Conservation (phyloP, 257 asterid species). For the Cruciata laevipes region DNA sequence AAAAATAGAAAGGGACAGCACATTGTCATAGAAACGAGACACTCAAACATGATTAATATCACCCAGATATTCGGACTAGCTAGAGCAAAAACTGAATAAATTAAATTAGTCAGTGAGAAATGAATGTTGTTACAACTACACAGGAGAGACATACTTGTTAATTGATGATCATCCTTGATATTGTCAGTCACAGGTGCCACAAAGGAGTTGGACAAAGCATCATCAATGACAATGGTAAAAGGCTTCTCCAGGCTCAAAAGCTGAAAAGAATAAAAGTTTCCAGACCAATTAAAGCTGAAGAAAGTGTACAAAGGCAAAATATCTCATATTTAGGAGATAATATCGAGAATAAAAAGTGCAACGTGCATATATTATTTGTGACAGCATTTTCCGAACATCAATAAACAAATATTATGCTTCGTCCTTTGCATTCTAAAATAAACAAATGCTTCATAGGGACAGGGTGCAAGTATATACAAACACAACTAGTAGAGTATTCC, state of each 20-base stretch:
- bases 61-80: conserved; percentile 1
- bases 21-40: background rate
- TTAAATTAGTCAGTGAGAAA: background rate
- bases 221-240: conserved; percentile 87
- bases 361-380: background rate
- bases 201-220: conserved; percentile 83
- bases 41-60: background rate
- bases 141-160: conserved; percentile 49
- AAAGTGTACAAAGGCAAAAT: background rate
- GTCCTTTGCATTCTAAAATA: background rate
- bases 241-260: conserved; percentile 67
- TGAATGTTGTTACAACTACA: background rate
- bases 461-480: too few species aligned
- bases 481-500: too few species aligned
- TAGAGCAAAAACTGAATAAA: background rate
- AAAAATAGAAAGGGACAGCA: background rate
- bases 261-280: conserved; percentile 28
- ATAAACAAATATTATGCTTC: background rate
- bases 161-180: conserved; percentile 55
- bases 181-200: conserved; percentile 81
- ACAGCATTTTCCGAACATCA: background rate
- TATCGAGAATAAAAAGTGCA: background rate
- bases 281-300: background rate
- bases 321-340: background rate
- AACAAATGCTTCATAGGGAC: background rate